Evolutionary conservation across 176 grass and related monocot species (phyloP).

Genomic region (Neostapfia colusana): DNA sequence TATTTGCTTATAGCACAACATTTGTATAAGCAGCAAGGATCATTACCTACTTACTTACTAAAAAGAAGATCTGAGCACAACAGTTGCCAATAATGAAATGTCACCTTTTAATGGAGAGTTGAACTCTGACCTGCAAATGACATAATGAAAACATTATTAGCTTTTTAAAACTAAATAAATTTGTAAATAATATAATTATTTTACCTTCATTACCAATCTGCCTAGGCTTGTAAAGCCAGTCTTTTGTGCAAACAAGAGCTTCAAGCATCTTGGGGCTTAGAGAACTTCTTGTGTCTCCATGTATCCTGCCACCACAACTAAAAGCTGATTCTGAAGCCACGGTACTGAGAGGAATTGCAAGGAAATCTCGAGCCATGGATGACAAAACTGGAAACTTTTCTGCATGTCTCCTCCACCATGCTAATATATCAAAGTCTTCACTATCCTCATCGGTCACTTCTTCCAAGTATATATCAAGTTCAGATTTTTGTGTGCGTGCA

Average conservation of each 20-base stretch:
- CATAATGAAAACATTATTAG: too few relatives aligned
- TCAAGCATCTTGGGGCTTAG: not conserved
- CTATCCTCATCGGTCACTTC: not conserved
- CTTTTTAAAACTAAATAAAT: too few relatives aligned
- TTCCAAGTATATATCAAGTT: not conserved
- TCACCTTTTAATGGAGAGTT: too few relatives aligned
- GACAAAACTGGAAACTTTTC: not conserved
- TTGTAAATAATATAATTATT: too few relatives aligned
- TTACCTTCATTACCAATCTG: too few relatives aligned
- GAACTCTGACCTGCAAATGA: too few relatives aligned
- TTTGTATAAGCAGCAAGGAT: too few relatives aligned
- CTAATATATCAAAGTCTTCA: not conserved
- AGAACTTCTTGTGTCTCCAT: not conserved
- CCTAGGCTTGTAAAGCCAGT: not conserved
- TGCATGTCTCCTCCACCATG: not conserved
- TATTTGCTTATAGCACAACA: too few relatives aligned
- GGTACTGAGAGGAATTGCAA: not conserved
- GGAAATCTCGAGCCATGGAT: not conserved
- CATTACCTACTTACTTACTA: too few relatives aligned
- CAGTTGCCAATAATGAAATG: too few relatives aligned
- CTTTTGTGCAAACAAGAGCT: not conserved
- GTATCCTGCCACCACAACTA: not conserved
- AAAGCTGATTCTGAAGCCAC: not conserved
- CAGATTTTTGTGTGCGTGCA: too few relatives aligned
- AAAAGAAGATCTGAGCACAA: too few relatives aligned